Percentiles rank a stretch among this genome's conserved stretches.
Evolutionary conservation across 805 yeast genomes (phyloP).

Genomic region (Yarrowia deformans): DNA sequence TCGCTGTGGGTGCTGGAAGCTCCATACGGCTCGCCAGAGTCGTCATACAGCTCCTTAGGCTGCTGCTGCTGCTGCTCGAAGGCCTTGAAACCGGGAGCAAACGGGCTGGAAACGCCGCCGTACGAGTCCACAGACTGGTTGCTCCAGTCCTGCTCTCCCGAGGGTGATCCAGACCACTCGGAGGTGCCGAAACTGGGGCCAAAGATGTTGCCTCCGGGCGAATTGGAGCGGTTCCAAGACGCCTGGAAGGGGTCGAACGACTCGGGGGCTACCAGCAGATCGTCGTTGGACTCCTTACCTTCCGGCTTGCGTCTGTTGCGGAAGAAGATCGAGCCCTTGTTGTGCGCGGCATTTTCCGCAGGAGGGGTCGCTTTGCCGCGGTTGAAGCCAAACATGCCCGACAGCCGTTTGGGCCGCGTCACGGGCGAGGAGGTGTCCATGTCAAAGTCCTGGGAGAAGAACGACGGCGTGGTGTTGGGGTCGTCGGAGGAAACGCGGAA

Average conservation of each 20-base stretch:
- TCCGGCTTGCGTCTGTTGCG: constrained; percentile 20
- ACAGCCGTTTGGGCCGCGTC: constrained; percentile 7
- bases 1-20: constrained; percentile 22
- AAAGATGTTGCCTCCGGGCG: constrained; percentile 19
- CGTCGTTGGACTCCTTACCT: constrained; percentile 9
- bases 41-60: constrained; percentile 11
- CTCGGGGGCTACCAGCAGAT: constrained; percentile 8
- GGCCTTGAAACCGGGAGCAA: constrained; percentile 9
- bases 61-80: neutral
- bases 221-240: constrained; percentile 24
- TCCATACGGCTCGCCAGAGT: neutral
- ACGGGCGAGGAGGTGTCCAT: constrained; percentile 22
- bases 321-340: constrained; percentile 22
- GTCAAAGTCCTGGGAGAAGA: constrained; percentile 8
- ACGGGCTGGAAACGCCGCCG: neutral
- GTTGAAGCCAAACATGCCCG: constrained; percentile 32
- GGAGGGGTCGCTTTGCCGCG: constrained; percentile 3
- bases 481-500: constrained; percentile 16
- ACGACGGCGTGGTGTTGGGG: constrained; percentile 11
- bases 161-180: constrained; percentile 29
- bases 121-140: constrained; percentile 3
- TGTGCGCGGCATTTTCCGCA: neutral
- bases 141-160: constrained; percentile 18
- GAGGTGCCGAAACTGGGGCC: constrained; percentile 26
- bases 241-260: constrained; percentile 26